phyloP scores from a whole-genome alignment of 1,139 yeast species.

The Geotrichum carabidarum region DNA sequence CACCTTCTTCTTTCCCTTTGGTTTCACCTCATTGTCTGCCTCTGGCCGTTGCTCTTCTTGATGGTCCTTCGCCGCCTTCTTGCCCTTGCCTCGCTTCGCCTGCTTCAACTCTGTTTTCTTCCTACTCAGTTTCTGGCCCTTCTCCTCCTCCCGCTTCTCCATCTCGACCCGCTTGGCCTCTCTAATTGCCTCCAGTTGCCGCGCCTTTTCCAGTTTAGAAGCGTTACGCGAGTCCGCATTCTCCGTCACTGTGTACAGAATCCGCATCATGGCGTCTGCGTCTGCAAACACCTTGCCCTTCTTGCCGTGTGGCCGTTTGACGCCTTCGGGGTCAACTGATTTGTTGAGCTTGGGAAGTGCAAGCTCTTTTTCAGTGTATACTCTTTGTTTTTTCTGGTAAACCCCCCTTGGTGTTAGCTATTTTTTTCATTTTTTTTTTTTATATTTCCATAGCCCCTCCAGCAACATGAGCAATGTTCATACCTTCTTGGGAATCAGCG shows the following conservation, averaged over 20 bases:
- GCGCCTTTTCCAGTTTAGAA: constrained; percentile 82
- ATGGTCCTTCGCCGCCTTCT: constrained; percentile 17
- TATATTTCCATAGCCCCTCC: no score
- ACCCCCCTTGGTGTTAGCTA: background rate
- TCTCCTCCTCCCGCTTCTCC: constrained; percentile 72
- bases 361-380: constrained; percentile 71
- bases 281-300: constrained; percentile 88
- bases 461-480: background rate
- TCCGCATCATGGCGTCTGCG: constrained; percentile 59
- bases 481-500: constrained; percentile 17
- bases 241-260: constrained; percentile 77
- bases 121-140: constrained; percentile 62
- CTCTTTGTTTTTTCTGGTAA: constrained; percentile 46
- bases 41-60: constrained; percentile 15
- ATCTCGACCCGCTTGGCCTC: constrained; percentile 81
- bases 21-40: background rate
- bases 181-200: constrained; percentile 83
- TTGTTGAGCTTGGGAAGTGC: constrained; percentile 73
- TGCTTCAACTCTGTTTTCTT: constrained; percentile 74
- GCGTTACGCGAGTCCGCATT: constrained; percentile 77
- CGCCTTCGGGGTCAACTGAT: constrained; percentile 82
- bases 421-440: background rate
- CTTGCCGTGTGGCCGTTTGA: constrained; percentile 66
- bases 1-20: constrained; percentile 24
- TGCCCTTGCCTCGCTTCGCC: constrained; percentile 35